Percentiles rank a stretch among this genome's conserved stretches.
Evolutionary conservation across 345 rosid genomes (phyloP).

Genomic region (Jatropha curcas): DNA sequence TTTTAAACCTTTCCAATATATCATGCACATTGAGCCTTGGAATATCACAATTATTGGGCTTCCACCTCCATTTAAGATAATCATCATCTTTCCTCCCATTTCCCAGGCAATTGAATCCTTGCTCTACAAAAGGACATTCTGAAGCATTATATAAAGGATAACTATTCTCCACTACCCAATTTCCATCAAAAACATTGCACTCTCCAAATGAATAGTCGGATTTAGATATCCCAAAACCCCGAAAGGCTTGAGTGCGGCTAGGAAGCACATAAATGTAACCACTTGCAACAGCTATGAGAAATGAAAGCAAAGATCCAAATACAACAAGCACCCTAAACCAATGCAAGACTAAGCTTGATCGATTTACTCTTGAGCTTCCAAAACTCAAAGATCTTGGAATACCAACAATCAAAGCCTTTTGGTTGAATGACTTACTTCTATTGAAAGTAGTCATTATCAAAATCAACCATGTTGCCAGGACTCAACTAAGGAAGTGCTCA

Average conservation of each 20-base stretch:
- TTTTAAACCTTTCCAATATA: slow-evolving; percentile 55
- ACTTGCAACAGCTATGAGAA: slow-evolving; percentile 47
- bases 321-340: slow-evolving; percentile 52
- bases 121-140: slow-evolving; percentile 71
- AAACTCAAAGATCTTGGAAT: slow-evolving; percentile 43
- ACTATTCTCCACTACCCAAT: slow-evolving; percentile 60
- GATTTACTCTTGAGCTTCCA: slow-evolving; percentile 36
- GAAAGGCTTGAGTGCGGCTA: slow-evolving; percentile 49
- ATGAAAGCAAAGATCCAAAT: slow-evolving; percentile 54
- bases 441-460: slow-evolving; percentile 48
- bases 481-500: slow-evolving; percentile 15
- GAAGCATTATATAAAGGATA: slow-evolving; percentile 72
- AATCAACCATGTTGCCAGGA: slow-evolving; percentile 30
- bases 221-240: slow-evolving; percentile 41
- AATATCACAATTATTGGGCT: slow-evolving; percentile 64
- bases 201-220: slow-evolving; percentile 33
- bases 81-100: slow-evolving; percentile 63
- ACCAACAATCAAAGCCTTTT: slow-evolving; percentile 41
- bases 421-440: slow-evolving; percentile 37
- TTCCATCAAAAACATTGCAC: slow-evolving; percentile 62
- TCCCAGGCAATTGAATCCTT: slow-evolving; percentile 72
- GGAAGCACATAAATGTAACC: slow-evolving; percentile 71
- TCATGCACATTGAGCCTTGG: slow-evolving; percentile 51
- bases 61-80: slow-evolving; percentile 83
- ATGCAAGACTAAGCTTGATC: slow-evolving; percentile 40